Base-by-base conservation (phyloP, 2,329 filamentous ascomycete genomes). In the Aspergillus sp. region DNA sequence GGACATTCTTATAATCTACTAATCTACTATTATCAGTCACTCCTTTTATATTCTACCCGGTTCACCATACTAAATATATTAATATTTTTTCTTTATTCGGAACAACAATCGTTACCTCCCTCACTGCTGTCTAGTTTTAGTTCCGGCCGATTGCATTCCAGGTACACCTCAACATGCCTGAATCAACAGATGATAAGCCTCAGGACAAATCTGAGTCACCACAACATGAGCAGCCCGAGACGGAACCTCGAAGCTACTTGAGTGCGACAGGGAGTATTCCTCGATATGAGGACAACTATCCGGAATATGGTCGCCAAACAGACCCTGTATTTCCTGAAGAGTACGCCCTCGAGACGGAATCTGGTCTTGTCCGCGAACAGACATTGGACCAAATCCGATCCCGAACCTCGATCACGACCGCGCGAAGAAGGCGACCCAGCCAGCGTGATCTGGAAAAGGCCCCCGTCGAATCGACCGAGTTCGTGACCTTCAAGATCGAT, bases 401-500 rank as follows among this genome's bases (percentile, higher is more conserved):
- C 5, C 49, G 47, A 44, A 29, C 19, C 41, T 51, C 54, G 41
- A 19, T 19, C 19, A 19, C 19, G 19, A 19, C 19, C 19, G 19
- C 19, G 19, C 29, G 41, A 47, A 28, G 45, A 50, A 7, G 35
- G 42, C 1, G 42, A 52, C 10, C 29, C 33, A 4, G 34, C 12
- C 34, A 35, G 12, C 34, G 34, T 35, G 61, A 64, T 41, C n/a
- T 57, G 3, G 62, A 65, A 47, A 64, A 65, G 35, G 53, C 49
- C 19, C 42, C 49, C 5, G 47, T 51, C 8, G 51, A 56, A 0
- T n/a, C 48, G 1, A 44, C 43, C 1, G 54, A 61, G 27, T 62
- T 58, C 10, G 80, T 85, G 19, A 83, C 81, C 0, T 94, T 89
- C 57, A 76, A 73, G 2, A 75, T 81, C 2, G 68, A 79, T 45